Evolutionary conservation across 1,284 basidiomycete genomes (phyloP).

Genomic region (Cerrena zonata): DNA sequence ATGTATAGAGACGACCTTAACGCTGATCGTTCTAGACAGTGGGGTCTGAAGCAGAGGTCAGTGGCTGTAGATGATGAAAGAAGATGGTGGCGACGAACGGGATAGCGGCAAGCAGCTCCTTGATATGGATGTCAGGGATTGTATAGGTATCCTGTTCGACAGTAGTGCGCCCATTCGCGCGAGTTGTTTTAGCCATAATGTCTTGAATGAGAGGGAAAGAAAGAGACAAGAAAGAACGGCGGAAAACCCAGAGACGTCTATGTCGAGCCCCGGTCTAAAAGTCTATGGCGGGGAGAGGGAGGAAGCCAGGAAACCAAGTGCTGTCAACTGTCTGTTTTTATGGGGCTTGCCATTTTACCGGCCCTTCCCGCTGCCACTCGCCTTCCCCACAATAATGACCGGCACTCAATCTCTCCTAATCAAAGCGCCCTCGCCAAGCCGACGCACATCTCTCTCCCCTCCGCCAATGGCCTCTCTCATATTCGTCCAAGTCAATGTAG

Average conservation of each 20-base stretch:
- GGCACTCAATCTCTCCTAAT: neutral
- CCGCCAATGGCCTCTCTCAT: neutral
- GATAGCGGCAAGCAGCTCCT: constrained; percentile 82
- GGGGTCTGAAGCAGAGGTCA: constrained; percentile 47
- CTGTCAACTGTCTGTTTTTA: constrained; percentile 12
- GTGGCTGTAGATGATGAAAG: constrained; percentile 1
- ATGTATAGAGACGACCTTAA: constrained; percentile 81
- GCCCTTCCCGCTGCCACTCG: constrained; percentile 2
- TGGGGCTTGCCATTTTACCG: constrained; percentile 9
- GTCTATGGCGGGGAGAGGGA: constrained; percentile 1
- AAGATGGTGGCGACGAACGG: constrained; percentile 77
- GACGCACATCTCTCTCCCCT: neutral
- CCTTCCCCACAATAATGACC: neutral
- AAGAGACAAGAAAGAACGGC: constrained; percentile 6
- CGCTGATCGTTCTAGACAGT: constrained; percentile 91
- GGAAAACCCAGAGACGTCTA: neutral
- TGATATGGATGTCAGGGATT: constrained; percentile 79
- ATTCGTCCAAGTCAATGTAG: too few relatives aligned
- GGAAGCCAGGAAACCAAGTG: constrained; percentile 8
- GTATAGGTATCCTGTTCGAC: constrained; percentile 59
- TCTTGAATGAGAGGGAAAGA: constrained; percentile 12
- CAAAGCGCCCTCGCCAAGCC: neutral
- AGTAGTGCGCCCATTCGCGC: constrained; percentile 24
- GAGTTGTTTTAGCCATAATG: constrained; percentile 22
- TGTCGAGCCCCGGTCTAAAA: neutral